Conservation (phyloP, 176 grass and related monocot genomes). For the Pontederia paniculata region DNA sequence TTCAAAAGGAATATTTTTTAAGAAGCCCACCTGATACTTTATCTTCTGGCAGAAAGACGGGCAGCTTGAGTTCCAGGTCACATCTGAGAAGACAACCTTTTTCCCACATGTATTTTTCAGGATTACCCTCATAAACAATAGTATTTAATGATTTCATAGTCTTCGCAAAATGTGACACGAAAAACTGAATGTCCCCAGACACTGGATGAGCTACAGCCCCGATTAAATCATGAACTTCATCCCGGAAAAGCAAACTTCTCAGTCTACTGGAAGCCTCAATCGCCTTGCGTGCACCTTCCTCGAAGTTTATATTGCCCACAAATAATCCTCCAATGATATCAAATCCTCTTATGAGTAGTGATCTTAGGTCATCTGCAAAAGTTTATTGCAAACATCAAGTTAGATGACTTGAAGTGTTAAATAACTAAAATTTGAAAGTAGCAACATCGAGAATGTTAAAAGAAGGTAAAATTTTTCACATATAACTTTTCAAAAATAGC, state of each 20-base stretch:
- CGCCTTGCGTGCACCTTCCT: slow-evolving; percentile 25
- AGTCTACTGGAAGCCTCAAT: slow-evolving; percentile 39
- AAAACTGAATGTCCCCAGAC: slow-evolving; percentile 40
- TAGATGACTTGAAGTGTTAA: neutral
- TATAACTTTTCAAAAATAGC: too few relatives aligned
- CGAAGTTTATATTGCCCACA: slow-evolving; percentile 20
- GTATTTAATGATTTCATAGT: slow-evolving; percentile 24
- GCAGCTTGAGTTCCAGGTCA: slow-evolving; percentile 51
- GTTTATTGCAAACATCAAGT: slow-evolving; percentile 2
- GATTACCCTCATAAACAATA: slow-evolving; percentile 63
- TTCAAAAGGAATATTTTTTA: neutral
- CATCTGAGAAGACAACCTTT: slow-evolving; percentile 74
- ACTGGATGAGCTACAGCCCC: slow-evolving; percentile 29
- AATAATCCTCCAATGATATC: slow-evolving; percentile 69
- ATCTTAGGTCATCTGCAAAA: slow-evolving; percentile 60
- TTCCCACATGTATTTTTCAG: slow-evolving; percentile 54
- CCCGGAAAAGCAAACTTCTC: slow-evolving; percentile 37
- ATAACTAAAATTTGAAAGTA: neutral
- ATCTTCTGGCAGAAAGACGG: slow-evolving; percentile 43
- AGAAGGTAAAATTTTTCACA: neutral
- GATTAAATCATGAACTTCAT: slow-evolving; percentile 39
- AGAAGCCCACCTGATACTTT: slow-evolving; percentile 36
- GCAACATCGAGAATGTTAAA: neutral
- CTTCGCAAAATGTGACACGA: slow-evolving; percentile 26
- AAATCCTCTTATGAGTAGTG: slow-evolving; percentile 55